Evolutionary conservation across 768 basidiomycete genomes (phyloP).

Genomic region (Collybia nuda): DNA sequence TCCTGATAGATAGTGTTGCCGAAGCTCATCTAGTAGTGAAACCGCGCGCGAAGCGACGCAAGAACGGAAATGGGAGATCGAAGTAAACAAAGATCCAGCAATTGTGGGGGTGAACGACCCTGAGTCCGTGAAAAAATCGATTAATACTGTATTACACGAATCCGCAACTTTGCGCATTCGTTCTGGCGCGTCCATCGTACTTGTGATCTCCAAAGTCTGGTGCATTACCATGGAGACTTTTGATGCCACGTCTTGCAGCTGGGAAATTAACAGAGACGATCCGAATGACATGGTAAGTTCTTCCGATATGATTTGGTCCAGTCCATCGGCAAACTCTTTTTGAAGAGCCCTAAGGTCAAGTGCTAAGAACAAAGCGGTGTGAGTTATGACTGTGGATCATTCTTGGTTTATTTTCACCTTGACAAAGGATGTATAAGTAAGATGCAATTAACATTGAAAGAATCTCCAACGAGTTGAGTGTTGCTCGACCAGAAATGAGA

Average conservation of each 20-base stretch:
- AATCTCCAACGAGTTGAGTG: slow-evolving; percentile 68
- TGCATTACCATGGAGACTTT: slow-evolving; percentile 42
- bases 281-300: slow-evolving; percentile 48
- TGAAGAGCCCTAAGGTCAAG: slow-evolving; percentile 79
- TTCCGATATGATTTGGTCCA: slow-evolving; percentile 46
- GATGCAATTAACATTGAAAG: slow-evolving; percentile 67
- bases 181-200: slow-evolving; percentile 65
- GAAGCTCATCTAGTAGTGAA: slow-evolving; percentile 43
- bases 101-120: slow-evolving; percentile 28
- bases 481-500: slow-evolving; percentile 73
- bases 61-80: slow-evolving; percentile 51
- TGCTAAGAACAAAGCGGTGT: slow-evolving; percentile 34
- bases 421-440: slow-evolving; percentile 72
- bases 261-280: slow-evolving; percentile 26
- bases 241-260: slow-evolving; percentile 28
- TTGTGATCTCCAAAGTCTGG: slow-evolving; percentile 62
- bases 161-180: slow-evolving; percentile 65
- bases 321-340: slow-evolving; percentile 49
- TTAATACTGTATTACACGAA: slow-evolving; percentile 50
- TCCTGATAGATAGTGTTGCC: slow-evolving; percentile 58
- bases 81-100: slow-evolving; percentile 20
- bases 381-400: not conserved
- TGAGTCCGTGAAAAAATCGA: slow-evolving; percentile 42
- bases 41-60: slow-evolving; percentile 47
- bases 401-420: slow-evolving; percentile 36